A percentile compares a stretch with the other conserved stretches of the same genome.
Conservation (phyloP, 1,284 basidiomycete species). For the Cutaneotrichosporon spelunceum region DNA sequence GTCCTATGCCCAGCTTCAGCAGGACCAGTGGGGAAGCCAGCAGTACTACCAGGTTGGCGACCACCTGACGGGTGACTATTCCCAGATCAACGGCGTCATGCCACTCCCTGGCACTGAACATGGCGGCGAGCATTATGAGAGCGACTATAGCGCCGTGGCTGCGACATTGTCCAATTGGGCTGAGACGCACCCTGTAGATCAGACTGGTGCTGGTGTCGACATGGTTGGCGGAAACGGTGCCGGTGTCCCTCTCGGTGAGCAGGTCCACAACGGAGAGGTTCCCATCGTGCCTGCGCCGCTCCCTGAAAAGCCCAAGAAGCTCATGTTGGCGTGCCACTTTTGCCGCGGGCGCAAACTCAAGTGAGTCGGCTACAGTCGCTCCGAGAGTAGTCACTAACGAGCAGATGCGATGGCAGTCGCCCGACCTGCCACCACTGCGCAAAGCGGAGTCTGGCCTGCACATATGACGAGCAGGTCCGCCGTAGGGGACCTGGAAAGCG, state of each 20-base stretch:
- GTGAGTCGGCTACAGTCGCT: slow-evolving; percentile 31
- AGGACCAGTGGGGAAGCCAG: slow-evolving; percentile 1
- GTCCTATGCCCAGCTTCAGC: slow-evolving; percentile 1
- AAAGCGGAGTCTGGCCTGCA: slow-evolving; percentile 41
- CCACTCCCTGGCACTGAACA: slow-evolving; percentile 9
- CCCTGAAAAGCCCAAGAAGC: slow-evolving; percentile 37
- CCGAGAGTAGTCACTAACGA: background rate
- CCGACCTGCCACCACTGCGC: slow-evolving; percentile 41
- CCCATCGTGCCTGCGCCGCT: background rate
- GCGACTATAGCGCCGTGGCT: slow-evolving; percentile 21
- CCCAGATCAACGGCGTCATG: slow-evolving; percentile 17
- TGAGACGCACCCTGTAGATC: slow-evolving; percentile 14
- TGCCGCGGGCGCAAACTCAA: slow-evolving; percentile 52
- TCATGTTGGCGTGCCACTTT: slow-evolving; percentile 52
- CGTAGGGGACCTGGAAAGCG: slow-evolving; percentile 53
- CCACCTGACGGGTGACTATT: slow-evolving; percentile 12
- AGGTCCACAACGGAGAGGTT: slow-evolving; percentile 15
- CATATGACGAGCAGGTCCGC: slow-evolving; percentile 51
- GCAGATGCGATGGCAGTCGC: slow-evolving; percentile 39
- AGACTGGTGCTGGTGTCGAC: slow-evolving; percentile 10
- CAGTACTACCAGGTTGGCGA: slow-evolving; percentile 8
- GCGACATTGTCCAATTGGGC: slow-evolving; percentile 25
- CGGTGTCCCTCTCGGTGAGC: slow-evolving; percentile 1
- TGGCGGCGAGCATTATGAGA: slow-evolving; percentile 18
- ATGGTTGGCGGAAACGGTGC: background rate